These are phyloP conservation scores for Peronospora destructor DNA, from an alignment of 352 stramenopile species.

Conservation along the genomic window DNA sequence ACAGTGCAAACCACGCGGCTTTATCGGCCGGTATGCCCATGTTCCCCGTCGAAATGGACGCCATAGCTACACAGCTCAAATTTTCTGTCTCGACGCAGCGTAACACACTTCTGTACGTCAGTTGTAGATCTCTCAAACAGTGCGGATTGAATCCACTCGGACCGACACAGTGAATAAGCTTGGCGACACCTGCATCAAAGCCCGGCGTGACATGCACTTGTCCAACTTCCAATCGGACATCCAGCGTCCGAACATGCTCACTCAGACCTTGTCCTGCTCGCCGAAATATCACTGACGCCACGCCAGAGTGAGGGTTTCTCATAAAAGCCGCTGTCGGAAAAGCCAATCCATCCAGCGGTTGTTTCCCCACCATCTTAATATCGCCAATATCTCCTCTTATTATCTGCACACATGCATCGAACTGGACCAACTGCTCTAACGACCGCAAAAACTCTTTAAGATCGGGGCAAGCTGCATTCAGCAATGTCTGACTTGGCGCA, in stretches of 20 bases:
- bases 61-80: conserved; percentile 43
- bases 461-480: conserved; percentile 20
- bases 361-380: conserved; percentile 22
- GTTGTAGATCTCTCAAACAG: conserved; percentile 22
- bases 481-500: conserved; percentile 20
- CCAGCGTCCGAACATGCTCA: conserved; percentile 18
- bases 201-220: conserved; percentile 36
- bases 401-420: conserved; percentile 31
- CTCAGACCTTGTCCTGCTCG: conserved; percentile 22
- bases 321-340: conserved; percentile 27
- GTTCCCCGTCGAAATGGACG: conserved; percentile 65
- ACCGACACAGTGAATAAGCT: conserved; percentile 55
- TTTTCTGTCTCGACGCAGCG: conserved; percentile 32
- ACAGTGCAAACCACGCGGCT: conserved; percentile 37
- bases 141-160: conserved; percentile 30
- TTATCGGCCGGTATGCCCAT: conserved; percentile 35
- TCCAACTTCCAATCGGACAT: conserved; percentile 23
- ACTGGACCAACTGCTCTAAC: conserved; percentile 29
- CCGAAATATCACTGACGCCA: conserved; percentile 27
- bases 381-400: conserved; percentile 37
- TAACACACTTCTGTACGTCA: conserved; percentile 36
- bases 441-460: conserved; percentile 32
- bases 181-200: conserved; percentile 44
- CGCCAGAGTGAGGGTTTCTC: conserved; percentile 25
- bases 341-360: conserved; percentile 29